A percentile compares a stretch with the other conserved stretches of the same genome.
Evolutionary conservation across 176 grass and related monocot genomes (phyloP).

Genomic region (Rhynchospora tenuis): DNA sequence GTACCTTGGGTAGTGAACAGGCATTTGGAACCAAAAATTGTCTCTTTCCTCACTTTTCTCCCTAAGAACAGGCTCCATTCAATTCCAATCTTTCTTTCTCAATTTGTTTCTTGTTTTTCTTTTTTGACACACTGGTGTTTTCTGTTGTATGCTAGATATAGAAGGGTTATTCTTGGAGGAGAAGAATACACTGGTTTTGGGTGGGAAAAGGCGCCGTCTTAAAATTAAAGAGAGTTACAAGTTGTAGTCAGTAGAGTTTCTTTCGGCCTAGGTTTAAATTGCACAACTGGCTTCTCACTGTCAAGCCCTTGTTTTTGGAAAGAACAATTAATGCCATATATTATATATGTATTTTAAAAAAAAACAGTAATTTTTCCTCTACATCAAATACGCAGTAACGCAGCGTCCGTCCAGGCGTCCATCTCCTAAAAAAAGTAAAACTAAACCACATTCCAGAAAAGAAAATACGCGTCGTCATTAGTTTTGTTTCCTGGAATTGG

Average conservation of each 20-base stretch:
- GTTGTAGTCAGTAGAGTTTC: background rate
- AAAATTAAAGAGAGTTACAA: background rate
- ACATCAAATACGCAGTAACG: too few species aligned
- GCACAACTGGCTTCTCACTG: background rate
- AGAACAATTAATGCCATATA: background rate
- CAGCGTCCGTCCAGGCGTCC: too few species aligned
- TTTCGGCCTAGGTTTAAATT: background rate
- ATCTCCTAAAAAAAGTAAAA: too few species aligned
- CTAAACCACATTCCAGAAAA: too few species aligned
- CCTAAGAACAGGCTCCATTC: background rate
- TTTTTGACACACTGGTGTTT: background rate
- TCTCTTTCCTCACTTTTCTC: background rate
- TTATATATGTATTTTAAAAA: background rate
- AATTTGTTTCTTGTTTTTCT: background rate
- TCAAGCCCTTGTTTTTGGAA: background rate
- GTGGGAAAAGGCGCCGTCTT: background rate
- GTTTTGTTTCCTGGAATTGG: too few species aligned
- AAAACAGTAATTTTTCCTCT: background rate
- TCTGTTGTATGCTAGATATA: background rate
- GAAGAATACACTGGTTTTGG: background rate
- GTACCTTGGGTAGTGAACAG: conserved; percentile 24
- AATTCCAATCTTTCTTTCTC: background rate
- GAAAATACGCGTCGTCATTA: too few species aligned
- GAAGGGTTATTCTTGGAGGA: background rate
- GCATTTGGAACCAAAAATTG: conserved; percentile 4